A percentile compares a stretch with the other conserved stretches of the same genome.
Evolutionary conservation across 1,284 basidiomycete genomes (phyloP).

Genomic region (Ustilago cynodontis): DNA sequence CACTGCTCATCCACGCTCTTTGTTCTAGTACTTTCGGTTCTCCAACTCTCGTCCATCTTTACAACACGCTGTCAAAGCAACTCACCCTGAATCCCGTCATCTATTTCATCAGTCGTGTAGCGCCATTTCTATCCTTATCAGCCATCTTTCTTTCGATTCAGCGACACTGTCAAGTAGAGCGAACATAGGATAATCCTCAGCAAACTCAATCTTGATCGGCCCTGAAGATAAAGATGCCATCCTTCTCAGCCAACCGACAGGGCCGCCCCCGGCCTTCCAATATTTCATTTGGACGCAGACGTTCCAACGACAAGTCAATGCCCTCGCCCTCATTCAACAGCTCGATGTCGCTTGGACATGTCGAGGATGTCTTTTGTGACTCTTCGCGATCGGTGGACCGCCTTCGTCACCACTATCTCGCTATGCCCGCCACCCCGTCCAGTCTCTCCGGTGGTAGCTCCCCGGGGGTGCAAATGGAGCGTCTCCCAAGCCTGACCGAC

Average conservation of each 20-base stretch:
- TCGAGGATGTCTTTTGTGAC: slow-evolving; percentile 49
- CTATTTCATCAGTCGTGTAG: too few relatives aligned
- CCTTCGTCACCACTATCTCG: slow-evolving; percentile 33
- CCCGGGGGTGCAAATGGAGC: slow-evolving; percentile 21
- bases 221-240: slow-evolving; percentile 15
- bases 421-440: slow-evolving; percentile 32
- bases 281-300: slow-evolving; percentile 27
- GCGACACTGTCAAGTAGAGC: not conserved
- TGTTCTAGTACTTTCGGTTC: not conserved
- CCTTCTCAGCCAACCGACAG: slow-evolving; percentile 42
- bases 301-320: slow-evolving; percentile 43
- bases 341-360: slow-evolving; percentile 42
- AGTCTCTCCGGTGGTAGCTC: slow-evolving; percentile 30
- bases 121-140: too few relatives aligned
- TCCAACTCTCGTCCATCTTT: slow-evolving; percentile 14
- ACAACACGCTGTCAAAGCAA: slow-evolving; percentile 13
- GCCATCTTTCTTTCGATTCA: not conserved
- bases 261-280: slow-evolving; percentile 39
- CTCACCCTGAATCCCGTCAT: not conserved
- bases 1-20: slow-evolving; percentile 11
- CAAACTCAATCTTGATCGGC: not conserved
- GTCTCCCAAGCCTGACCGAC: slow-evolving; percentile 40
- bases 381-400: slow-evolving; percentile 31
- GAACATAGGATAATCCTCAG: not conserved
- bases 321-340: slow-evolving; percentile 53